Evolutionary conservation across 2,329 filamentous ascomycete genomes (phyloP).

Genomic region (Calonectria naviculata): DNA sequence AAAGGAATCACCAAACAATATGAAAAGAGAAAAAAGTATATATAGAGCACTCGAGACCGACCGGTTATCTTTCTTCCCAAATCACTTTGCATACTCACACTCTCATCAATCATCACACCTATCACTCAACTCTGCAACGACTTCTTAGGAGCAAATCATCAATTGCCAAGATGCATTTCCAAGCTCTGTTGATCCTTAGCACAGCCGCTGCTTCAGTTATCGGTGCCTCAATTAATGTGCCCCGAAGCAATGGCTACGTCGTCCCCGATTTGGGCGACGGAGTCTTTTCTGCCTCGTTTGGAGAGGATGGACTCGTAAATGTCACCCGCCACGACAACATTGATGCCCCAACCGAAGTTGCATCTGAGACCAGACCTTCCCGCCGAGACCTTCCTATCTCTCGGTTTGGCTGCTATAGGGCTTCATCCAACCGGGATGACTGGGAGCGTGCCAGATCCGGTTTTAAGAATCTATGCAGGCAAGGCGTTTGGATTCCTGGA

Average conservation of each 20-base stretch:
- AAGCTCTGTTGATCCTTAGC: not conserved
- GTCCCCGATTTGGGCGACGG: not conserved
- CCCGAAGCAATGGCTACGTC: not conserved
- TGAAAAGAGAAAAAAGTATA: not conserved
- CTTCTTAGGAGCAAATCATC: not conserved
- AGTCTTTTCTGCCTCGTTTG: not conserved
- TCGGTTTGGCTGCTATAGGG: not conserved
- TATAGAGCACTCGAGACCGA: not conserved
- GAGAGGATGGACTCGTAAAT: not conserved
- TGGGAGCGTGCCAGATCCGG: not conserved
- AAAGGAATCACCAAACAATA: not conserved
- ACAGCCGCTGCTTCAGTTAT: not conserved
- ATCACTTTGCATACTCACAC: not conserved
- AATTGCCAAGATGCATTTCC: not conserved
- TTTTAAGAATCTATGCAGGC: not conserved
- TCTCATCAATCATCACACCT: not conserved
- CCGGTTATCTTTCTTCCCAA: not conserved
- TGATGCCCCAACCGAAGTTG: not conserved
- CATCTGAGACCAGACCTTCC: not conserved
- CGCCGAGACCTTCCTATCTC: not conserved
- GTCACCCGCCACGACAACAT: not conserved
- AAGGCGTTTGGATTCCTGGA: not conserved
- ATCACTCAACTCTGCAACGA: not conserved
- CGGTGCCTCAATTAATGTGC: not conserved
- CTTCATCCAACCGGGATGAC: not conserved